These are phyloP conservation scores for Leptoxyphium fumago DNA, from an alignment of 2,329 filamentous ascomycete species.

Conservation along the genomic window DNA sequence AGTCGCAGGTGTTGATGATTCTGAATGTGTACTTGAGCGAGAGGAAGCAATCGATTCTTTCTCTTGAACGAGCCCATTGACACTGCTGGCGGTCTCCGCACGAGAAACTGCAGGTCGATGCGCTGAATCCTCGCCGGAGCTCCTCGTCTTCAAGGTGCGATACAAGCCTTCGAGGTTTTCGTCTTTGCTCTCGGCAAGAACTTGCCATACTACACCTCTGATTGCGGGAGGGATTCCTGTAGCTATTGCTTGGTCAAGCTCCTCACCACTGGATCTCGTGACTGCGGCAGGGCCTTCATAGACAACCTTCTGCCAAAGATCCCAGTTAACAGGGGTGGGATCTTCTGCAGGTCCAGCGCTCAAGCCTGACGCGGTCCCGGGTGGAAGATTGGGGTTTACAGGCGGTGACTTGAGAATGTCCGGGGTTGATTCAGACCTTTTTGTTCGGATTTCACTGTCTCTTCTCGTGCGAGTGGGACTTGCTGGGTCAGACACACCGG, in stretches of 20 bases:
- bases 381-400: constrained; percentile 57
- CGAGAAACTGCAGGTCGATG: constrained; percentile 8
- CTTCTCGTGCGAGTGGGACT: constrained; percentile 6
- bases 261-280: constrained; percentile 72
- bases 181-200: constrained; percentile 87
- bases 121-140: constrained; percentile 56
- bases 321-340: constrained; percentile 77
- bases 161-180: constrained; percentile 82
- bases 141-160: constrained; percentile 60
- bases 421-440: constrained; percentile 11
- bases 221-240: constrained; percentile 90
- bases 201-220: constrained; percentile 97
- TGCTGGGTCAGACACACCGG: constrained; percentile 19
- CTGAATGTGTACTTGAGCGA: constrained; percentile 45
- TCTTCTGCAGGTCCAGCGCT: constrained; percentile 63
- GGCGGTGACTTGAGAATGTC: constrained; percentile 38
- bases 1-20: constrained; percentile 53
- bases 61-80: constrained; percentile 5
- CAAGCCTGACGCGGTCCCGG: constrained; percentile 73
- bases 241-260: constrained; percentile 80
- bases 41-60: constrained; percentile 34
- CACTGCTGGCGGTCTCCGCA: constrained; percentile 3
- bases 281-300: constrained; percentile 87
- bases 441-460: constrained; percentile 16
- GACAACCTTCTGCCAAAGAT: constrained; percentile 91